Conservation (phyloP, 495 filamentous ascomycete species). For the Penicillium simplicissimum region DNA sequence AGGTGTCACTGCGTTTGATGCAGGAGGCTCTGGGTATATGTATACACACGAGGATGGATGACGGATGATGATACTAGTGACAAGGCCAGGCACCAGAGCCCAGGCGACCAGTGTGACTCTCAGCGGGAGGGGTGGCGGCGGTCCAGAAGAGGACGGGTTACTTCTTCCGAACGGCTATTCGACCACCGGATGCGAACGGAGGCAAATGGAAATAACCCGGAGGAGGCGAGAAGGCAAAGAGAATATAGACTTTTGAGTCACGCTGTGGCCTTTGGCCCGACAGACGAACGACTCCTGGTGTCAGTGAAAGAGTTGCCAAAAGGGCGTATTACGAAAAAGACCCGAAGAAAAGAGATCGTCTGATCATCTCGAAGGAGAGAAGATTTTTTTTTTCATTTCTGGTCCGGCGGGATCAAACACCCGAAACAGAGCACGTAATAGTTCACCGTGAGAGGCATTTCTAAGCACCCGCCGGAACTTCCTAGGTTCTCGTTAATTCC, state of each 20-base stretch:
- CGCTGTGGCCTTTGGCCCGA: not conserved
- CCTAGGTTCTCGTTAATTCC: not conserved
- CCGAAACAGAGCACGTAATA: slow-evolving; percentile 17
- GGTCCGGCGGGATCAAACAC: slow-evolving; percentile 2
- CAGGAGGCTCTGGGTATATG: not conserved
- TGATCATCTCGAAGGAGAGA: slow-evolving; percentile 4
- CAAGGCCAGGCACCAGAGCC: not conserved
- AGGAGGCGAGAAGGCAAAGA: not conserved
- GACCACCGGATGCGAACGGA: slow-evolving; percentile 12
- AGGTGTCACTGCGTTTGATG: not conserved
- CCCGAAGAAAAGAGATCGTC: not conserved
- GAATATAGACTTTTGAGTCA: not conserved
- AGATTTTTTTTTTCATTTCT: slow-evolving; percentile 8
- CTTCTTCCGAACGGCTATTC: slow-evolving; percentile 1
- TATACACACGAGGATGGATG: not conserved
- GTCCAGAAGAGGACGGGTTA: not conserved
- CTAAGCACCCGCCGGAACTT: slow-evolving; percentile 11
- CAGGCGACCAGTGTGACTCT: not conserved
- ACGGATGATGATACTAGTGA: not conserved
- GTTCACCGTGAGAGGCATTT: slow-evolving; percentile 19
- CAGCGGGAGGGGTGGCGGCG: not conserved
- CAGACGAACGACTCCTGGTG: not conserved
- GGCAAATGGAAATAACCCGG: not conserved
- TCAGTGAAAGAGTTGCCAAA: not conserved
- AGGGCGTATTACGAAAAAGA: not conserved